Evolutionary conservation across 73 alveolate genomes (phyloP).

Genomic region (Durusdinium trenchii): DNA sequence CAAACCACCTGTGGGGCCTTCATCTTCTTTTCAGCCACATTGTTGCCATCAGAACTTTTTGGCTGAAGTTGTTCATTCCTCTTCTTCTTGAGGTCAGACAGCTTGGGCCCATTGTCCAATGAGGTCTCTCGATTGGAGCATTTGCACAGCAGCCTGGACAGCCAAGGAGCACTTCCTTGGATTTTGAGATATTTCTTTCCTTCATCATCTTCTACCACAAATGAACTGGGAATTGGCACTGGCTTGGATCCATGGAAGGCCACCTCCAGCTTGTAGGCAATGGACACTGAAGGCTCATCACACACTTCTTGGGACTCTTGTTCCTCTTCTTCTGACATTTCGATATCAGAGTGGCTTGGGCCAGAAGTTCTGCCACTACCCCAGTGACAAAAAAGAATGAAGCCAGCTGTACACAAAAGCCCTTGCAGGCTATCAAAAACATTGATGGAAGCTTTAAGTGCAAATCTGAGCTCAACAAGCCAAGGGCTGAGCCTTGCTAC

Average conservation of each 20-base stretch:
- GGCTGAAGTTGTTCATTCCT: conserved; percentile 4
- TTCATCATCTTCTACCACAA: conserved; percentile 10
- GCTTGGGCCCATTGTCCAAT: background rate
- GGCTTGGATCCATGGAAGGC: conserved; percentile 1
- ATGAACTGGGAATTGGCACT: background rate
- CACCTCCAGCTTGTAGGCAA: background rate
- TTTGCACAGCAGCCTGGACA: background rate
- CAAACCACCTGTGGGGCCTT: background rate
- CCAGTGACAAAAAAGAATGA: background rate
- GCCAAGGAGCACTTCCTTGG: conserved; percentile 15
- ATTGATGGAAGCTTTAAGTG: background rate
- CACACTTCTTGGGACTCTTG: background rate
- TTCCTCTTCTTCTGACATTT: background rate
- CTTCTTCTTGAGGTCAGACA: conserved; percentile 9
- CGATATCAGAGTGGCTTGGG: background rate
- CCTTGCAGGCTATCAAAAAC: conserved; percentile 31
- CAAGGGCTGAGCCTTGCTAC: background rate
- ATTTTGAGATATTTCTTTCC: background rate
- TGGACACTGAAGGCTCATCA: conserved; percentile 3
- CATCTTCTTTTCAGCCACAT: background rate
- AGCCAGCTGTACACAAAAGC: background rate
- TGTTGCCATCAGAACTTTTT: background rate
- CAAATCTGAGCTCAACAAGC: background rate
- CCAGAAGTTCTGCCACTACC: background rate
- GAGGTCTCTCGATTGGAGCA: background rate